Evolutionary conservation across 2,329 filamentous ascomycete genomes (phyloP).

Genomic region (Aspergillus caelatus): DNA sequence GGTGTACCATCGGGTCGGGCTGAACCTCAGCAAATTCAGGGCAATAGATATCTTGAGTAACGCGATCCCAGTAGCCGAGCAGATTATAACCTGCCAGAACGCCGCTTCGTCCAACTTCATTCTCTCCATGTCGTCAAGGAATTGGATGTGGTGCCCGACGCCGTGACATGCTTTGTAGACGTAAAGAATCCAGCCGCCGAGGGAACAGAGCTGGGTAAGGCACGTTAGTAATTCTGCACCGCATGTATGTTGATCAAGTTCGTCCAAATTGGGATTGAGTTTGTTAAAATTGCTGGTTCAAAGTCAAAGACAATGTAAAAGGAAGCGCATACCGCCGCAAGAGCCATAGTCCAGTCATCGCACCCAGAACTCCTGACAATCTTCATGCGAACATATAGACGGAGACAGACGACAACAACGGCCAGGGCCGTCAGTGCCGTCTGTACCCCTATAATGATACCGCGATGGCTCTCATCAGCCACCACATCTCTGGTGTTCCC

Average conservation of each 20-base stretch:
- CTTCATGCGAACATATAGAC: slow-evolving; percentile 5
- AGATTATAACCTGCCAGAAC: slow-evolving; percentile 9
- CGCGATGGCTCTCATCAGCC: no score
- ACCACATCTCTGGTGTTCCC: background rate
- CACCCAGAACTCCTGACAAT: slow-evolving; percentile 1
- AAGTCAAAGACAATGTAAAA: background rate
- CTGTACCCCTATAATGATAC: background rate
- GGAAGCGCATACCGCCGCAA: slow-evolving; percentile 3
- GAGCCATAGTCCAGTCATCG: slow-evolving; percentile 7
- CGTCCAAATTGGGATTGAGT: no score
- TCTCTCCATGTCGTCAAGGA: background rate
- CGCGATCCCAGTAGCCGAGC: slow-evolving; percentile 1
- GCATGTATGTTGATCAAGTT: no score
- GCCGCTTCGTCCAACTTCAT: background rate
- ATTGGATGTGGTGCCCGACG: slow-evolving; percentile 3
- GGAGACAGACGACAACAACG: slow-evolving; percentile 1
- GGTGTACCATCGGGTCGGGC: slow-evolving; percentile 4
- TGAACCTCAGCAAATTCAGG: slow-evolving; percentile 5
- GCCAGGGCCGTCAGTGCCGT: background rate
- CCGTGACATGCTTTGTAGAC: slow-evolving; percentile 8
- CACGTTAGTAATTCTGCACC: background rate
- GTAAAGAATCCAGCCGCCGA: slow-evolving; percentile 7
- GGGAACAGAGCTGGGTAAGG: slow-evolving; percentile 2
- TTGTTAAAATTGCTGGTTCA: no score
- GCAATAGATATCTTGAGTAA: slow-evolving; percentile 9